A percentile compares a stretch with the other conserved stretches of the same genome.
These are phyloP conservation scores for Zygotorulaspora chibaensis DNA, from an alignment of 805 yeast genomes.

Conservation along the genomic window DNA sequence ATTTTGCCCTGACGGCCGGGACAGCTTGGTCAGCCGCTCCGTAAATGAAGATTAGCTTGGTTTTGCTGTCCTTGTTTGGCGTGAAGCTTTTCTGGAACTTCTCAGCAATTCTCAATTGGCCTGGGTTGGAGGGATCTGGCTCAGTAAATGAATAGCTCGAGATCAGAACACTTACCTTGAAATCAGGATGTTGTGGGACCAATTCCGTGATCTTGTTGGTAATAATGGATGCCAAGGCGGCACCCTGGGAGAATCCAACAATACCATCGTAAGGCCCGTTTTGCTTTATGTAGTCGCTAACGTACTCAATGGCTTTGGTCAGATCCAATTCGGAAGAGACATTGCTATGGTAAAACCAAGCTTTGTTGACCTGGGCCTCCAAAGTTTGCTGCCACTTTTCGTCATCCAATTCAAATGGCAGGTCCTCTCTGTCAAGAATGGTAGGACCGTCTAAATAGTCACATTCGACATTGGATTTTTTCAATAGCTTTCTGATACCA, in stretches of 20 bases:
- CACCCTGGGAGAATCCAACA: constrained; percentile 93
- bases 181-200: constrained; percentile 42
- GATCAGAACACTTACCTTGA: constrained; percentile 73
- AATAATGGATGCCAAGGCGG: constrained; percentile 74
- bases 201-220: constrained; percentile 54
- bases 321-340: constrained; percentile 46
- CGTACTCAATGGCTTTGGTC: constrained; percentile 47
- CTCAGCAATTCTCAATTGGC: constrained; percentile 36
- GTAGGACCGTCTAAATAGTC: constrained; percentile 79
- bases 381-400: constrained; percentile 47
- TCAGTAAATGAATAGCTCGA: constrained; percentile 59
- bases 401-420: constrained; percentile 64
- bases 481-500: constrained; percentile 75
- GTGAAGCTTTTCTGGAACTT: constrained; percentile 35
- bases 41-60: constrained; percentile 64
- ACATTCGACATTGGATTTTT: constrained; percentile 60
- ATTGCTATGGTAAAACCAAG: constrained; percentile 73
- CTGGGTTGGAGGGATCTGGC: constrained; percentile 34
- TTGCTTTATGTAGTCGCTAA: constrained; percentile 47
- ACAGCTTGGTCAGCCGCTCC: constrained; percentile 90
- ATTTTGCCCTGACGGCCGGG: constrained; percentile 61
- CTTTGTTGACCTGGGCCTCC: constrained; percentile 45
- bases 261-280: constrained; percentile 86
- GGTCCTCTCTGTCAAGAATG: constrained; percentile 57
- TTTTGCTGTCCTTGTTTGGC: constrained; percentile 29